Evolutionary conservation across 257 asterid species (phyloP).

Genomic region (Lycium ferocissimum): DNA sequence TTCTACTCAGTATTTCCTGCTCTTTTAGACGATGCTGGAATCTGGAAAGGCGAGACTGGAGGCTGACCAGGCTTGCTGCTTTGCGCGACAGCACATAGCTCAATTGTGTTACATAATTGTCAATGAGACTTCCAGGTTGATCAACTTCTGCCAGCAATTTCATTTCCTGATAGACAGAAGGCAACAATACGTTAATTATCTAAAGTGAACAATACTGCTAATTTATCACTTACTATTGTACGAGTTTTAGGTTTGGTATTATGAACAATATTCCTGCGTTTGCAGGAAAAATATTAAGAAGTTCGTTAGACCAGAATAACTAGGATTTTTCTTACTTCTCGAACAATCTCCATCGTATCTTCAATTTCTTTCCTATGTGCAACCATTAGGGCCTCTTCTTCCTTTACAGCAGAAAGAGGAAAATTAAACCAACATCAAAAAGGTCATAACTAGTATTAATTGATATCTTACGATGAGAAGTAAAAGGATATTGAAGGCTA

Average conservation of each 20-base stretch:
- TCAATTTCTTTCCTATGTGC: slow-evolving; percentile 97
- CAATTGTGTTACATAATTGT: slow-evolving; percentile 87
- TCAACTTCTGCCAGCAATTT: slow-evolving; percentile 94
- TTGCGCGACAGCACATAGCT: slow-evolving; percentile 93
- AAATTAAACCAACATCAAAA: slow-evolving; percentile 16
- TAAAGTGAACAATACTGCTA: neutral
- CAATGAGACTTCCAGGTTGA: slow-evolving; percentile 96
- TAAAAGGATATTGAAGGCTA: slow-evolving; percentile 32
- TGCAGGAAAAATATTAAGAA: neutral
- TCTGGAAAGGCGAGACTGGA: slow-evolving; percentile 97
- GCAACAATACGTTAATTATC: slow-evolving; percentile 28
- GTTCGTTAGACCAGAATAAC: neutral
- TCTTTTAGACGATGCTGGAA: slow-evolving; percentile 97
- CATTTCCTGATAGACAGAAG: slow-evolving; percentile 81
- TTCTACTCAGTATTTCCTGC: slow-evolving; percentile 96
- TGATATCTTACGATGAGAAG: neutral
- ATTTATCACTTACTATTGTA: neutral
- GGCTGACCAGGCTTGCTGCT: slow-evolving; percentile 96
- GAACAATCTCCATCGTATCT: slow-evolving; percentile 99
- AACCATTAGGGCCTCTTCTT: slow-evolving; percentile 94
- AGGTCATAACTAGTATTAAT: neutral
- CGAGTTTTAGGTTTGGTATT: too few species aligned
- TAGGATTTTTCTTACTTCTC: slow-evolving; percentile 64
- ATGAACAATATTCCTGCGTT: neutral
- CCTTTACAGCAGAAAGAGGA: slow-evolving; percentile 57